These are phyloP conservation scores for Didymella glomerata DNA, from an alignment of 2,329 filamentous ascomycete genomes.

Conservation along the genomic window DNA sequence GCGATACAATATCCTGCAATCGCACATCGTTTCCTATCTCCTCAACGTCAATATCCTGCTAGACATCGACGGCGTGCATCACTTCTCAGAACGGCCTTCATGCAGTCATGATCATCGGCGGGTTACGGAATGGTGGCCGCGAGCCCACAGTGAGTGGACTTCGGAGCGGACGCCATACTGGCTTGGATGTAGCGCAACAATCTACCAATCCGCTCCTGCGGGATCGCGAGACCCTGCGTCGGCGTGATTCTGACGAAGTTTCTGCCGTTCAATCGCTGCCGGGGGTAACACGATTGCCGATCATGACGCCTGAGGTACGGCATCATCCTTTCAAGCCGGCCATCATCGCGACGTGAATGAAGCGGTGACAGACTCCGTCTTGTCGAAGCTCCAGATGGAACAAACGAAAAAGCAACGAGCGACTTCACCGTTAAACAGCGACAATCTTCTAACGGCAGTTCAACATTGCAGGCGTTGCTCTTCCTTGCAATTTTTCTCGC, in stretches of 20 bases:
- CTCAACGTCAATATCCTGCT: conserved; percentile 25
- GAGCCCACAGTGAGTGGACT: conserved; percentile 21
- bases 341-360: conserved; percentile 2
- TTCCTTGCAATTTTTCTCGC: conserved; percentile 4
- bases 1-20: conserved; percentile 20
- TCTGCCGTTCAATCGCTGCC: conserved; percentile 31
- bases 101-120: conserved; percentile 36
- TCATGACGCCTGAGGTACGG: conserved; percentile 45
- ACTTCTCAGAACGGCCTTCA: conserved; percentile 24
- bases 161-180: conserved; percentile 21
- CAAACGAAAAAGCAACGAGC: background rate
- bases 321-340: conserved; percentile 17
- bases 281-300: conserved; percentile 30
- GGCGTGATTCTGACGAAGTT: conserved; percentile 34
- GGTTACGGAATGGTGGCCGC: conserved; percentile 27
- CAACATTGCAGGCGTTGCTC: background rate
- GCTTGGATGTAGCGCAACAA: conserved; percentile 26
- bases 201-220: conserved; percentile 30
- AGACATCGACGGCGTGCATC: conserved; percentile 25
- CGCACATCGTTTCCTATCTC: conserved; percentile 26
- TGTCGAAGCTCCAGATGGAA: background rate
- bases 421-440: background rate
- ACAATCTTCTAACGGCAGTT: background rate
- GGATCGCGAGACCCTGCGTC: conserved; percentile 39
- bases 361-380: background rate